A percentile compares a stretch with the other conserved stretches of the same genome.
phyloP scores from a whole-genome alignment of 225 moss, liverwort and hornwort genomes.

The Sphagnum tenellum region DNA sequence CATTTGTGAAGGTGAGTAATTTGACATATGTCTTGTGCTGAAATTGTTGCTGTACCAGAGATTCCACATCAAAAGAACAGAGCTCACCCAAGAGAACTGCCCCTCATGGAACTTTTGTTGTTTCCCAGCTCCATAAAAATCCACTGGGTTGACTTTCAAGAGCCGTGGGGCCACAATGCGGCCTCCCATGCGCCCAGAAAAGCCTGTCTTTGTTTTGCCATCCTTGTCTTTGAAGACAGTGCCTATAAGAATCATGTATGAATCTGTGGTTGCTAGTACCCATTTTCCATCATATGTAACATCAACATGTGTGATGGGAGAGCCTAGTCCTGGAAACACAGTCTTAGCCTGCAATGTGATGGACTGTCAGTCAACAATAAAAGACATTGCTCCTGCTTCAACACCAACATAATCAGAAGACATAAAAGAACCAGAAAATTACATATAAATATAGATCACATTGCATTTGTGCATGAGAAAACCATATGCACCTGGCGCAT shows the following conservation, averaged over 20 bases:
- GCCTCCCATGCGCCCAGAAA: slow-evolving; percentile 49
- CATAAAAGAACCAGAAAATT: no score
- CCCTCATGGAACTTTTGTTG: slow-evolving; percentile 58
- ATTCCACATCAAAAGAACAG: no score
- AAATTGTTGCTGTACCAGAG: no score
- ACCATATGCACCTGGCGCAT: slow-evolving; percentile 17
- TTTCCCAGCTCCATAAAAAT: slow-evolving; percentile 50
- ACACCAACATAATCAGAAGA: no score
- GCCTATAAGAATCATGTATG: slow-evolving; percentile 62
- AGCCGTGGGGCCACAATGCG: slow-evolving; percentile 52
- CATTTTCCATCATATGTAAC: slow-evolving; percentile 67
- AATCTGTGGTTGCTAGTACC: slow-evolving; percentile 57
- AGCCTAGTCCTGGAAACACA: slow-evolving; percentile 55
- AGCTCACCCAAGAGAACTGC: slow-evolving; percentile 53
- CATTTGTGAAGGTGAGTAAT: no score
- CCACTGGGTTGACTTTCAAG: slow-evolving; percentile 46
- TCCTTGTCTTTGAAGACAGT: slow-evolving; percentile 58
- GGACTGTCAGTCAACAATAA: no score
- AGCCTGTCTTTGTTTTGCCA: slow-evolving; percentile 45
- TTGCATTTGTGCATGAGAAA: no score
- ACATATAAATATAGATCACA: no score
- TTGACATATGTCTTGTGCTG: no score
- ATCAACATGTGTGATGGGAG: slow-evolving; percentile 62
- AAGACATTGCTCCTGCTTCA: no score
- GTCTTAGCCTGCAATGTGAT: slow-evolving; percentile 35